Base-by-base conservation (phyloP, 176 grass and related monocot genomes). In the Triticum turgidum region DNA sequence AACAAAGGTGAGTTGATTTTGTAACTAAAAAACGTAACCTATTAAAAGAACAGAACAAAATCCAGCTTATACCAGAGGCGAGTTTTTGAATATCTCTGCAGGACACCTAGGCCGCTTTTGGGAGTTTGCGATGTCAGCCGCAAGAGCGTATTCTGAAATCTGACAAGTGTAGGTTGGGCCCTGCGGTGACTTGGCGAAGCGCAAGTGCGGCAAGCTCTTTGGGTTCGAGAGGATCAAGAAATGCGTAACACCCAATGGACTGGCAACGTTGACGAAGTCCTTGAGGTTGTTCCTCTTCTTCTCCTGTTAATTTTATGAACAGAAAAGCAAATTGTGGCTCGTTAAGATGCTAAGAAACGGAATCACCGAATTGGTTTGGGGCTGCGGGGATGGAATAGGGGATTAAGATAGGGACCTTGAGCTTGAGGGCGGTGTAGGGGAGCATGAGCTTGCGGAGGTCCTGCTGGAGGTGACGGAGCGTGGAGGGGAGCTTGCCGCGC, bases 371-470 rank as follows among this genome's bases (percentile, higher is more conserved):
- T 32, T 17, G 9, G 1, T 73, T 52, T 73, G 20, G 25, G 11
- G 13, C 14, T 78, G 20, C 4, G 27, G 22, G 13, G 38, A 59
- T 1, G 18, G n/a, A 39, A n/a, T 9, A 65, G 17, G 54, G 29
- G 11, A 2, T 65, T 1, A 41, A 29, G 39, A 65, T 24, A 65
- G 30, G 30, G 0, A 90, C 89, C 89, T 90, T 90, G 58, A 90
- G 89, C 17, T 87, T 87, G 21, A 90, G 85, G 21, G 89, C 94
- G 35, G 91, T 90, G 80, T 83, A 90, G 44, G 88, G 89, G 80
- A 90, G 89, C 89, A 90, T 90, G 80, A 90, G 56, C 85, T 87
- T 90, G 38, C 85, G 93, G 61, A 98, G 90, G 73, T 98, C 96
- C 68, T 91, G 82, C 79, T 96, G 90, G 24, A 98, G 90, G 56